Evolutionary conservation across 768 basidiomycete species (phyloP).

Genomic region (Lactarius hengduanensis): DNA sequence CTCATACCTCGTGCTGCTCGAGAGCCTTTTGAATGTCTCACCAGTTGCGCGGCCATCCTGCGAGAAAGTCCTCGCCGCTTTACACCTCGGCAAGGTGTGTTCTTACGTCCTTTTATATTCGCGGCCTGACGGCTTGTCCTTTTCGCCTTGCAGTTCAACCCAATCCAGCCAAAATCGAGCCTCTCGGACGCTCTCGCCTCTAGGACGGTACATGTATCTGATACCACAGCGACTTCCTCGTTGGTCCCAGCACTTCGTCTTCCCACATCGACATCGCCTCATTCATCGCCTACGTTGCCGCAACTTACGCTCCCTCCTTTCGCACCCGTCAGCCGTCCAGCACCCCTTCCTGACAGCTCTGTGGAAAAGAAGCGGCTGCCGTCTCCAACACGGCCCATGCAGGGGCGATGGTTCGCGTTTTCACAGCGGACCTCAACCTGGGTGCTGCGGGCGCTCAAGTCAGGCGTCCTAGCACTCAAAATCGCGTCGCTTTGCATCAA

Average conservation of each 20-base stretch:
- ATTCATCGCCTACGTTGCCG: constrained; percentile 9
- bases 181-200: constrained; percentile 20
- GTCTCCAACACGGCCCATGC: background rate
- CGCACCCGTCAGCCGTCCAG: background rate
- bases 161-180: constrained; percentile 19
- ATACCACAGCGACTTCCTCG: constrained; percentile 19
- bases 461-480: constrained; percentile 31
- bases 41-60: constrained; percentile 66
- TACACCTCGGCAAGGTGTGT: constrained; percentile 72
- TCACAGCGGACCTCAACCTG: background rate
- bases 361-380: background rate
- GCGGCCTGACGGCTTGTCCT: background rate
- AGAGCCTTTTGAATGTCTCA: constrained; percentile 61
- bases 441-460: constrained; percentile 25
- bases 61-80: constrained; percentile 66
- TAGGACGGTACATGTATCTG: constrained; percentile 12
- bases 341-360: background rate
- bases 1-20: constrained; percentile 68
- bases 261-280: constrained; percentile 1
- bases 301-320: constrained; percentile 27
- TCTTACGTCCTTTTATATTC: background rate
- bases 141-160: constrained; percentile 12
- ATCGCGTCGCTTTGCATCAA: constrained; percentile 33
- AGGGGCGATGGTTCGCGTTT: constrained; percentile 3
- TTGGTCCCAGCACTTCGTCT: constrained; percentile 23